Base-by-base conservation (phyloP, 2,329 filamentous ascomycete genomes). In the Fusarium sp. region DNA sequence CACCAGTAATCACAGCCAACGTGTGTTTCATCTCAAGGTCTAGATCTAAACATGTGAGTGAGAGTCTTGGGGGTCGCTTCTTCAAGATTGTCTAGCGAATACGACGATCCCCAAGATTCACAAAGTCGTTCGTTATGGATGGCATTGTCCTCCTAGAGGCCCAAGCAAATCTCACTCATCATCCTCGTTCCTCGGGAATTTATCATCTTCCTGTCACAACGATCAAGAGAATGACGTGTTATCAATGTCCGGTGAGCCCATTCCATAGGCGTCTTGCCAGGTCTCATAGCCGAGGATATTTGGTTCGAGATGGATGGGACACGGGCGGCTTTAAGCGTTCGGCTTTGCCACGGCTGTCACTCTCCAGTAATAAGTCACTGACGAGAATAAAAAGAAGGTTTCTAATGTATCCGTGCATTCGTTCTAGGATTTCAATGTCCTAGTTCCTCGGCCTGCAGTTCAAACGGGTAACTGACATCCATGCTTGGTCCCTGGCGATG, bases 231-330 rank as follows among this genome's bases (percentile, higher is more conserved):
- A 73, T 76, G 67, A 71, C 76, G 76, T 72, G 68, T 68, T 70
- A n/a, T 48, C n/a, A 63, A 58, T 30, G 43, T 34, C 59, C 23
- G 50, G 63, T 68, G 70, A 74, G 66, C 34, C 58, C 56, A 69
- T 68, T 48, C 20, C 56, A 56, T 32, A 52, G 57, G 37, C 27
- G n/a, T 37, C 27, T 65, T 68, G 45, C 57, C 35, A 67, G 20
- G 6, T 48, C 25, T 60, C 61, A 71, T 75, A 76, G 48, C 74
- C 76, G 76, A 78, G 76, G 76, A 71, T 76, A 68, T 59, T 50
- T 37, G 32, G 43, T 20, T 52, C 41, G 45, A 45, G 56, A 45
- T 59, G 64, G 54, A 62, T 65, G 61, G 48, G 23, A 54, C 63
- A 68, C 71, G 59, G 72, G 71, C 71, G 59, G 72, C 66, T 76